These are phyloP conservation scores for Grosmannia penicillata DNA, from an alignment of 2,329 filamentous ascomycete genomes.

Conservation along the genomic window DNA sequence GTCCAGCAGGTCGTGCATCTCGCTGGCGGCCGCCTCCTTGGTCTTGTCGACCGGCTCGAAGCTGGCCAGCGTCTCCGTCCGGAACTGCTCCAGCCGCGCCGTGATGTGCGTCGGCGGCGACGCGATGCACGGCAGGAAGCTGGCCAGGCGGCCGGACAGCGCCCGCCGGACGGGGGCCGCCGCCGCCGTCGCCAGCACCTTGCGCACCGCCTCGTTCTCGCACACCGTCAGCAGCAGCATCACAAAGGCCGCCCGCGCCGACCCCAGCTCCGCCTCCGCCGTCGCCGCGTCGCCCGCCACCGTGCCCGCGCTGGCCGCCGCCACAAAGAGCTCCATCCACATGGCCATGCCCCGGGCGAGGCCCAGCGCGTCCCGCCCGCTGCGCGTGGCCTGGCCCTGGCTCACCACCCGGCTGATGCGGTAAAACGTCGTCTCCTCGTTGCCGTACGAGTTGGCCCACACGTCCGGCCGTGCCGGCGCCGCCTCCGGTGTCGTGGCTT, in stretches of 20 bases:
- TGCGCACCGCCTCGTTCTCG: slow-evolving; percentile 42
- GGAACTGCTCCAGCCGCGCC: slow-evolving; percentile 40
- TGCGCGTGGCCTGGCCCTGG: slow-evolving; percentile 32
- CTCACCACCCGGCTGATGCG: slow-evolving; percentile 79
- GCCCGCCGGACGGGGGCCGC: slow-evolving; percentile 28
- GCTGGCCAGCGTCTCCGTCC: slow-evolving; percentile 37
- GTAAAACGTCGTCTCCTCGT: slow-evolving; percentile 88
- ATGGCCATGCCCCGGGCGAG: slow-evolving; percentile 34
- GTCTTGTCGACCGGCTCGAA: slow-evolving; percentile 39
- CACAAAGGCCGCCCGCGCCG: slow-evolving; percentile 47
- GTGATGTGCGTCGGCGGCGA: slow-evolving; percentile 40
- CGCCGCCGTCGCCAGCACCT: slow-evolving; percentile 32
- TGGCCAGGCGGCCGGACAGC: slow-evolving; percentile 34
- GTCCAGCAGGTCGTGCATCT: slow-evolving; percentile 43
- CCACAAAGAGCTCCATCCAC: slow-evolving; percentile 45
- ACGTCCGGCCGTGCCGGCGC: slow-evolving; percentile 14
- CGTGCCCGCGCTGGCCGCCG: slow-evolving; percentile 28
- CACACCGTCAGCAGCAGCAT: slow-evolving; percentile 46
- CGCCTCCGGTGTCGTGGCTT: slow-evolving; percentile 7
- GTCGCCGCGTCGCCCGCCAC: slow-evolving; percentile 31
- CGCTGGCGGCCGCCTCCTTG: slow-evolving; percentile 20
- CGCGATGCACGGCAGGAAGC: slow-evolving; percentile 41
- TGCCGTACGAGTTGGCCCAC: slow-evolving; percentile 42
- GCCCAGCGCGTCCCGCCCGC: slow-evolving; percentile 31
- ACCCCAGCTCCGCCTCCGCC: slow-evolving; percentile 41